Percentiles rank a stretch among this genome's conserved stretches.
Evolutionary conservation across 805 yeast species (phyloP).

Genomic region (Nakazawaea ishiwadae): DNA sequence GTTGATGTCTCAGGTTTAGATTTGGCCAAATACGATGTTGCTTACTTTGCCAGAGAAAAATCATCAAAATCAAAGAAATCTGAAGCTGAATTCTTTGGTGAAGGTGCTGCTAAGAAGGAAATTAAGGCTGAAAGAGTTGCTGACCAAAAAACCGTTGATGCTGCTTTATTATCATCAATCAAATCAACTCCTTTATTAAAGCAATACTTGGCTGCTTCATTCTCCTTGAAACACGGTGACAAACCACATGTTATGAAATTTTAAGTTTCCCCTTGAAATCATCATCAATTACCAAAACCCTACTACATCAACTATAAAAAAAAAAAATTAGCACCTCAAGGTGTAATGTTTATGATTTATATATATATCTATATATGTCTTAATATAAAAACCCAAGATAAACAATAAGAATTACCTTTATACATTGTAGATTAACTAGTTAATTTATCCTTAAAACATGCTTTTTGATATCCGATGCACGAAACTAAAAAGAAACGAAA

Average conservation of each 20-base stretch:
- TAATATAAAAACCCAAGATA: no score
- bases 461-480: no score
- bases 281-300: neutral
- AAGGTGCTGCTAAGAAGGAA: constrained; percentile 73
- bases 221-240: constrained; percentile 98
- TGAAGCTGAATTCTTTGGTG: constrained; percentile 89
- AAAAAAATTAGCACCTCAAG: no score
- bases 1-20: constrained; percentile 76
- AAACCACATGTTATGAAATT: constrained; percentile 97
- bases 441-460: no score
- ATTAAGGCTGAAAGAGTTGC: constrained; percentile 90
- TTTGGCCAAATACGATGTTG: constrained; percentile 86
- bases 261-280: constrained; percentile 57
- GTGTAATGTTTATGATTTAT: neutral
- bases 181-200: constrained; percentile 96
- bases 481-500: neutral
- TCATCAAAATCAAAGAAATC: constrained; percentile 75
- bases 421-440: no score
- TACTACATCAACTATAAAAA: neutral
- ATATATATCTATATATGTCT: constrained; percentile 1
- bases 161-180: constrained; percentile 87
- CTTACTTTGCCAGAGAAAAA: constrained; percentile 96
- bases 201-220: constrained; percentile 92
- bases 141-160: constrained; percentile 95
- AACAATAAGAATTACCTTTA: no score